Base-by-base conservation (phyloP, 768 basidiomycete species). In the Pisolithus sp. region DNA sequence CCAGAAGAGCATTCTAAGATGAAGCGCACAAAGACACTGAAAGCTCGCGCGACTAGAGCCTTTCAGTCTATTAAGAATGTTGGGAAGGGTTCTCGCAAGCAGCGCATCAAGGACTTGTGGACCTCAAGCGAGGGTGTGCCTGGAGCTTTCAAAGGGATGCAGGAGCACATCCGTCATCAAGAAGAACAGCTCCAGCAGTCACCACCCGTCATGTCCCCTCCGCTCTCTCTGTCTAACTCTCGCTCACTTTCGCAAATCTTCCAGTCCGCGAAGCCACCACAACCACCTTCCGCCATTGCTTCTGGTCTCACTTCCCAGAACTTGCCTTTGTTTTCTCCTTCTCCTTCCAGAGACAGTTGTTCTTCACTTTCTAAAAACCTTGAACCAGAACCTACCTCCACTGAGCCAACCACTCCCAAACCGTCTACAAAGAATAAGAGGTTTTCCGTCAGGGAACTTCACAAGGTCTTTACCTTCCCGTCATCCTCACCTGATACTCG, bases 11-110 rank as follows among this genome's bases (percentile, higher is more conserved):
- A 62, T 8, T 38, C 26, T 43, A 58, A 61, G 10, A 44, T 46
- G 2, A 71, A 71, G 58, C 63, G 66, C 34, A 64, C 74, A 42
- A 73, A 66, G 56, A 76, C 76, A 6, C 65, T 81, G 52, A 75
- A 63, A 54, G 68, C 68, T 28, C 73, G 76, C 47, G 79, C 80
- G 5, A 75, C 72, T 31, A 71, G 69, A 56, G 77, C 74, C 13
- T 68, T 80, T 23, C 68, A 60, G 50, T 76, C 75, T 39, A 70
- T 80, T 18, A 78, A 69, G 63, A 76, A 70, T 49, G 66, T 69
- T n/a, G 69, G 70, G 34, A 76, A 59, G 48, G 53, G 54, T 26
- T 60, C 66, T 23, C 62, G 61, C 38, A 67, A 71, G 64, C 62
- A 72, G n/a, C 70, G 69, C 49, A 68, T 68, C 17, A 73, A 71